phyloP scores from a whole-genome alignment of 306 rosid species.

The Argentina anserina region DNA sequence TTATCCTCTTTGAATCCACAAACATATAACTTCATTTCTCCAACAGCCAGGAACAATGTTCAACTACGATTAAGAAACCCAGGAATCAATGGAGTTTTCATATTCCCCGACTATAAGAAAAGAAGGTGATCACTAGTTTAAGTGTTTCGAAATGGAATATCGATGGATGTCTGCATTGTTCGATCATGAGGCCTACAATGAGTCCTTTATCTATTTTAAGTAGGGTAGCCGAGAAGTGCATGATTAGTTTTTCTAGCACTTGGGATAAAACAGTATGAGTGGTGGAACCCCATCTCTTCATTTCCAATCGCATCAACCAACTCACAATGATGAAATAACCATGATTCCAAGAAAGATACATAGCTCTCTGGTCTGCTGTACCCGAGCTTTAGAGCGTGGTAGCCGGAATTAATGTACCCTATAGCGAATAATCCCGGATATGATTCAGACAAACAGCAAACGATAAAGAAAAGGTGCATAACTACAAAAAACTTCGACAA shows the following conservation, averaged over 20 bases:
- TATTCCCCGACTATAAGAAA: background rate
- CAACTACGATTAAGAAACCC: slow-evolving; percentile 19
- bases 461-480: background rate
- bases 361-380: background rate
- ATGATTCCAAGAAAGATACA: background rate
- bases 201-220: background rate
- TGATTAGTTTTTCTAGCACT: background rate
- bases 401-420: background rate
- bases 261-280: background rate
- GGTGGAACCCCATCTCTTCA: slow-evolving; percentile 8
- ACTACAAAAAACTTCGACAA: no score
- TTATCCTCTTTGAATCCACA: slow-evolving; percentile 22
- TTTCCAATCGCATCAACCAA: background rate
- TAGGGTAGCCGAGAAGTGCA: background rate
- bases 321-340: background rate
- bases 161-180: no score
- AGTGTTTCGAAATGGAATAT: background rate
- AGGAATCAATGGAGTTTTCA: slow-evolving; percentile 1
- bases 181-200: background rate
- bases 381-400: background rate
- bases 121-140: background rate
- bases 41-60: background rate
- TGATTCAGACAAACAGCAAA: background rate
- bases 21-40: background rate
- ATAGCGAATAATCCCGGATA: background rate